Evolutionary conservation across 257 asterid genomes (phyloP).

Genomic region (Petunia secreta): DNA sequence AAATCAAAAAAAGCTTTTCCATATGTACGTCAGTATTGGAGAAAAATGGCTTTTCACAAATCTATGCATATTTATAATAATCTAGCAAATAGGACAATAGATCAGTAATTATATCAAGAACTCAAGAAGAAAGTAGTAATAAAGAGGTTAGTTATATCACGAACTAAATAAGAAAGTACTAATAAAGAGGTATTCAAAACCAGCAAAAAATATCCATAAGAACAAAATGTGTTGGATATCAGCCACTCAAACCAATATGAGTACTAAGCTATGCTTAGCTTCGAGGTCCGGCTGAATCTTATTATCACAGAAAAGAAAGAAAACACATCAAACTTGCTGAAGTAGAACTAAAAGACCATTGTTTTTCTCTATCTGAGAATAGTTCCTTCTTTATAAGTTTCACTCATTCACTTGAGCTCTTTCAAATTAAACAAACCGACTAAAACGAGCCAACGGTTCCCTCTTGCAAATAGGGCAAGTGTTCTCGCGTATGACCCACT

Average conservation of each 20-base stretch:
- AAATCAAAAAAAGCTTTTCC: no score
- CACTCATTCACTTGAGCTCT: not conserved
- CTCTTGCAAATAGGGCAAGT: conserved; percentile 8
- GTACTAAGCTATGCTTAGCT: not conserved
- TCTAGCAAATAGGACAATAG: not conserved
- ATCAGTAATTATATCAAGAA: not conserved
- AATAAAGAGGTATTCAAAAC: not conserved
- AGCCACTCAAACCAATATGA: conserved; percentile 10
- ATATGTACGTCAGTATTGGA: no score
- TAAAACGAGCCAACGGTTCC: not conserved
- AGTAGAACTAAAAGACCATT: not conserved
- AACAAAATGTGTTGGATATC: not conserved
- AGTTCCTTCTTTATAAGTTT: not conserved
- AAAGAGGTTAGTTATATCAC: no score
- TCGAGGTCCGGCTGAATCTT: no score
- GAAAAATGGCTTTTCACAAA: not conserved
- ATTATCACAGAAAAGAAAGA: not conserved
- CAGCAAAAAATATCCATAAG: not conserved
- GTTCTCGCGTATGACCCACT: not conserved
- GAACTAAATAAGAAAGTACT: not conserved
- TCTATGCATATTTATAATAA: not conserved
- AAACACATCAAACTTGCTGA: not conserved
- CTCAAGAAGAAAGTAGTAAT: not conserved
- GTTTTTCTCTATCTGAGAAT: not conserved
- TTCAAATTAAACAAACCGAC: not conserved